Conservation (phyloP, 1,139 yeast species). For the Fermentozyma sake region DNA sequence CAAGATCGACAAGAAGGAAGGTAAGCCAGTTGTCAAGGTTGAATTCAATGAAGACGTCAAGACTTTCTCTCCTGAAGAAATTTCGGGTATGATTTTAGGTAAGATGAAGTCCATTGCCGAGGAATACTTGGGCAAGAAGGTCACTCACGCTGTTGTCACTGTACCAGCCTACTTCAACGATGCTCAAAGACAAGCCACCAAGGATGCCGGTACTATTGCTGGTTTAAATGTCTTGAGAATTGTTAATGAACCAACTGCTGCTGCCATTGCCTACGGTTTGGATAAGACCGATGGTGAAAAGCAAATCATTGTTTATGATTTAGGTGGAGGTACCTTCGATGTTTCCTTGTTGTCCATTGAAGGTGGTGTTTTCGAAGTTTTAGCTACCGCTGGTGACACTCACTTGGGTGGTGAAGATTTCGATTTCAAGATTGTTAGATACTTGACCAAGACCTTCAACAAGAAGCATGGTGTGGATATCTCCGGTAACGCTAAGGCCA, state of each 20-base stretch:
- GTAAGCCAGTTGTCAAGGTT: slow-evolving; percentile 79
- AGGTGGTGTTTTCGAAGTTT: slow-evolving; percentile 51
- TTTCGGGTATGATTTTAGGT: slow-evolving; percentile 85
- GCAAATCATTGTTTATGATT: slow-evolving; percentile 48
- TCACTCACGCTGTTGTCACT: slow-evolving; percentile 91
- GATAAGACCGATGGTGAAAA: slow-evolving; percentile 63
- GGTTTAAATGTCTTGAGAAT: slow-evolving; percentile 92
- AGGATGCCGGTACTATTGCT: slow-evolving; percentile 96
- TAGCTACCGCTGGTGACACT: slow-evolving; percentile 53
- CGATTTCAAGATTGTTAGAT: slow-evolving; percentile 83
- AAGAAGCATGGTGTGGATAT: slow-evolving; percentile 83
- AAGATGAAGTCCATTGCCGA: slow-evolving; percentile 94
- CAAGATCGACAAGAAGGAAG: slow-evolving; percentile 59
- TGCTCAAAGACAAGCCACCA: slow-evolving; percentile 98
- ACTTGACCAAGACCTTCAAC: slow-evolving; percentile 80
- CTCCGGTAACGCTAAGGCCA: slow-evolving; percentile 68
- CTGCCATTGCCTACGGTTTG: slow-evolving; percentile 96
- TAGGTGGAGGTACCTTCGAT: slow-evolving; percentile 56
- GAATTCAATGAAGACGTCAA: slow-evolving; percentile 56
- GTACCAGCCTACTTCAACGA: slow-evolving; percentile 98
- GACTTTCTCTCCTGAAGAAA: slow-evolving; percentile 82
- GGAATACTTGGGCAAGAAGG: slow-evolving; percentile 83
- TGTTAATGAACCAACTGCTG: slow-evolving; percentile 97
- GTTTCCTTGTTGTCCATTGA: slow-evolving; percentile 48
- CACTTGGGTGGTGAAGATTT: slow-evolving; percentile 87